A percentile compares a stretch with the other conserved stretches of the same genome.
Conservation (phyloP, 1,284 basidiomycete species). For the Leccinum subrobustum region DNA sequence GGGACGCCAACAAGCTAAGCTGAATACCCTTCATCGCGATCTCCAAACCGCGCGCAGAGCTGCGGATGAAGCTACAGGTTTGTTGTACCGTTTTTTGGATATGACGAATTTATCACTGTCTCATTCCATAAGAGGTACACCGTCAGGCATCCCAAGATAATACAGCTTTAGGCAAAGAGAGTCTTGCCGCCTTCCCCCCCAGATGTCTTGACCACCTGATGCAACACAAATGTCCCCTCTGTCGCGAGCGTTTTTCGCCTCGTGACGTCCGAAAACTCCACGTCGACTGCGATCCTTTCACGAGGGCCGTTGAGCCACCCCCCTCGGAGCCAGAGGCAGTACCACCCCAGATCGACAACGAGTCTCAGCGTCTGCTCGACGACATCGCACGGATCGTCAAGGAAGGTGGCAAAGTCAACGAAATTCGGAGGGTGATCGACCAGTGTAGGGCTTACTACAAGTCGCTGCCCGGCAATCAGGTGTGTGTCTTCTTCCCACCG, state of each 20-base stretch:
- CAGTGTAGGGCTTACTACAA: conserved; percentile 38
- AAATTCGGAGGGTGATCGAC: conserved; percentile 37
- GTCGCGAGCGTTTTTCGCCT: conserved; percentile 32
- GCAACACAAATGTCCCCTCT: conserved; percentile 36
- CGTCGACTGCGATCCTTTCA: conserved; percentile 26
- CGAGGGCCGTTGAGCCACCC: conserved; percentile 1
- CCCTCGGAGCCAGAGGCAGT: conserved; percentile 16
- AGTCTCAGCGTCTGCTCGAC: conserved; percentile 35
- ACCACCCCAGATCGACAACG: conserved; percentile 28
- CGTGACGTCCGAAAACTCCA: conserved; percentile 35
- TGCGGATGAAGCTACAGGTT: conserved; percentile 79
- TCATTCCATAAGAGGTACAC: conserved; percentile 60
- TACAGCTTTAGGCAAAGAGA: conserved; percentile 78
- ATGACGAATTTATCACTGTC: neutral
- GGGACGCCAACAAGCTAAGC: conserved; percentile 60
- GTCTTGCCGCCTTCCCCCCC: conserved; percentile 40
- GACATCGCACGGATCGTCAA: conserved; percentile 39
- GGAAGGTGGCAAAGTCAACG: conserved; percentile 36
- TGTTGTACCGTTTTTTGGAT: conserved; percentile 4
- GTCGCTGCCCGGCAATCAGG: conserved; percentile 34
- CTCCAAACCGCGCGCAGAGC: conserved; percentile 66
- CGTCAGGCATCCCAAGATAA: conserved; percentile 73
- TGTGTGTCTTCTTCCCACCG: conserved; percentile 16
- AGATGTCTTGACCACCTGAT: conserved; percentile 35
- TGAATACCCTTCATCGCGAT: conserved; percentile 62